These are phyloP conservation scores for Fulvia fulva DNA, from an alignment of 2,329 filamentous ascomycete species.

Conservation along the genomic window DNA sequence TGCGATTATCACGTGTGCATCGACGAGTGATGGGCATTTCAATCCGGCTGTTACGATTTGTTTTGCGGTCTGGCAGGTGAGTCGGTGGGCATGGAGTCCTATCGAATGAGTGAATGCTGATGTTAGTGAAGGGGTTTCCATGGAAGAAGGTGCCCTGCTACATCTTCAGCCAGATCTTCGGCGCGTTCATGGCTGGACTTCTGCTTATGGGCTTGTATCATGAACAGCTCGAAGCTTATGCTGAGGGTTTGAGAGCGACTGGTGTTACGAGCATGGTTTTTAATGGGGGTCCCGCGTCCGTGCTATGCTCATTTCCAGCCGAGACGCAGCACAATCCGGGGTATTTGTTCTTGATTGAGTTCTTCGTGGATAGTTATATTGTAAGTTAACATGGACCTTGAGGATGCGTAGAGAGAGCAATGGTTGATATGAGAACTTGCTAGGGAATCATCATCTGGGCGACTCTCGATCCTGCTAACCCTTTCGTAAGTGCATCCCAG, in stretches of 20 bases:
- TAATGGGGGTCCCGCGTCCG: conserved; percentile 50
- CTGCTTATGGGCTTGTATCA: conserved; percentile 56
- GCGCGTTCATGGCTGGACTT: conserved; percentile 54
- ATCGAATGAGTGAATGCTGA: not conserved
- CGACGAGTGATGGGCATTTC: conserved; percentile 46
- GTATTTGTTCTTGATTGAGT: conserved; percentile 57
- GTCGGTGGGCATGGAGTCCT: too few species aligned
- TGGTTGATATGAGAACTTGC: not conserved
- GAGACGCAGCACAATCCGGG: conserved; percentile 51
- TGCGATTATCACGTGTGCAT: conserved; percentile 55
- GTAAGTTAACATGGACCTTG: conserved; percentile 30
- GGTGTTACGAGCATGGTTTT: conserved; percentile 39
- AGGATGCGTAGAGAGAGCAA: not conserved
- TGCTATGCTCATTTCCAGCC: conserved; percentile 54
- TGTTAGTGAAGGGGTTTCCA: conserved; percentile 42
- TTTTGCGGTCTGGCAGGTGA: conserved; percentile 48
- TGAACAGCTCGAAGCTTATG: conserved; percentile 45
- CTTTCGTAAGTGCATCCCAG: conserved; percentile 38
- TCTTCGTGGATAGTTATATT: conserved; percentile 56
- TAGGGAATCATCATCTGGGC: conserved; percentile 56
- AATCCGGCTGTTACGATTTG: conserved; percentile 38
- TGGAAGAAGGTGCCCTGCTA: conserved; percentile 57
- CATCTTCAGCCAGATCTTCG: conserved; percentile 53
- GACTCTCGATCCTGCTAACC: conserved; percentile 55
- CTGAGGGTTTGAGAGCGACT: conserved; percentile 37